Base-by-base conservation (phyloP, 371 early-diverging fungal genomes). In the Mucor piriformis region DNA sequence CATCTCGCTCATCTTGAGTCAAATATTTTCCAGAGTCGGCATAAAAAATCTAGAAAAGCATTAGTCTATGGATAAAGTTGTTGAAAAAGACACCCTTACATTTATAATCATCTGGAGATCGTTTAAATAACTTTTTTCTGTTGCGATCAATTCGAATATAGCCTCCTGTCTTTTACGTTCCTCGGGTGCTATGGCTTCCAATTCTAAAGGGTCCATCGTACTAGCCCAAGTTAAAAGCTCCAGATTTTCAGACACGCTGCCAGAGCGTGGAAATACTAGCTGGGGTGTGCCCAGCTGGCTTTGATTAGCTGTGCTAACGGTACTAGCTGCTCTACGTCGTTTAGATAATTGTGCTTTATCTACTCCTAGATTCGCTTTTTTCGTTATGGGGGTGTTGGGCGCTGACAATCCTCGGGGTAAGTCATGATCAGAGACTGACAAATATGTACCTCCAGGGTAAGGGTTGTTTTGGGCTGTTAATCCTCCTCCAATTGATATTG, bases 81-180 rank as follows among this genome's bases (percentile, higher is more conserved):
- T n/a, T n/a, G n/a, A 8, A 43, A 18, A 43, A 10, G 6, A 21
- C 4, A 10, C 12, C 8, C 72, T 64, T 72, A 92, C 88, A 67
- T 93, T 87, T 6, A 89, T 71, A 37, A 96, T 85, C 67, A 93
- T 73, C 61, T 92, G 89, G 59, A 96, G 76, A 69, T 94, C 92
- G 1, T 84, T 77, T 13, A 94, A 77, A 69, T 95, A 96, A 1
- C 82, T 78, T 54, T 84, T 84, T 69, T 96, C 97, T 2, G 95
- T 95, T 24, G 82, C 69, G 24, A 95, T 88, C 34, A 96, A 70
- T 71, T 96, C 97, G 66, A 83, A 91, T 52, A 96, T 91, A 3
- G 93, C 91, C 54, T 94, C 95, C 64, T 94, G 93, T 38, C 96
- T 83, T 67, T 87, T 90, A 23, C 82, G 73, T 54, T 95, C 96